A percentile compares a stretch with the other conserved stretches of the same genome.
These are phyloP conservation scores for Ilex paraguariensis DNA, from an alignment of 305 asterid genomes.

Conservation along the genomic window DNA sequence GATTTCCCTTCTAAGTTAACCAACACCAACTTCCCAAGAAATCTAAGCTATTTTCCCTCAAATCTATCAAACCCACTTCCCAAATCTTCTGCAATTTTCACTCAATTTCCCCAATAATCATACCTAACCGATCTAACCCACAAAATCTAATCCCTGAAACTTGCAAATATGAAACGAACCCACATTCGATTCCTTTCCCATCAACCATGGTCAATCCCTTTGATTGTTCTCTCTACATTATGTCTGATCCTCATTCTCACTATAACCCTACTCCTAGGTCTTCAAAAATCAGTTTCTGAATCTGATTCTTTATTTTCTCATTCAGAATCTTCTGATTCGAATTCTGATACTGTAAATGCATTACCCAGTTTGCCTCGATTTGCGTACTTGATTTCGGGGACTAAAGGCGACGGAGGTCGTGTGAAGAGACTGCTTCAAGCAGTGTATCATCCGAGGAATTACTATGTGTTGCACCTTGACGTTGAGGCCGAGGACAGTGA, in stretches of 20 bases:
- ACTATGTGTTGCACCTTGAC: conserved; percentile 76
- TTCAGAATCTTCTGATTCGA: conserved; percentile 16
- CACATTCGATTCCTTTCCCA: conserved; percentile 20
- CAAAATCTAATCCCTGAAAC: no score
- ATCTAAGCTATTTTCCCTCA: no score
- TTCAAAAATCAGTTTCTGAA: background rate
- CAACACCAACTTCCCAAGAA: no score
- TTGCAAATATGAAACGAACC: conserved; percentile 43
- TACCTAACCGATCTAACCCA: no score
- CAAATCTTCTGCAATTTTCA: no score
- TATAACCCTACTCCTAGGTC: conserved; percentile 28
- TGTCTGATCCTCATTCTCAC: conserved; percentile 26
- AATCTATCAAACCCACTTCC: no score
- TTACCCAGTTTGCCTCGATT: conserved; percentile 64
- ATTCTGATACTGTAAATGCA: conserved; percentile 10
- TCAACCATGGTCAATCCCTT: conserved; percentile 51
- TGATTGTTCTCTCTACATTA: conserved; percentile 31
- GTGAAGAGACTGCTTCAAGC: conserved; percentile 70
- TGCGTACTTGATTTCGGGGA: conserved; percentile 71
- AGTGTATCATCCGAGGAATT: conserved; percentile 79
- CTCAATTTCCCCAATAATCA: no score
- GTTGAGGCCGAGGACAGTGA: conserved; percentile 66
- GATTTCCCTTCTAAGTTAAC: no score
- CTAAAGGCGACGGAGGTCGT: conserved; percentile 48
- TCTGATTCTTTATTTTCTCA: conserved; percentile 15